Base-by-base conservation (phyloP, 495 filamentous ascomycete species). In the Neurospora sp. region DNA sequence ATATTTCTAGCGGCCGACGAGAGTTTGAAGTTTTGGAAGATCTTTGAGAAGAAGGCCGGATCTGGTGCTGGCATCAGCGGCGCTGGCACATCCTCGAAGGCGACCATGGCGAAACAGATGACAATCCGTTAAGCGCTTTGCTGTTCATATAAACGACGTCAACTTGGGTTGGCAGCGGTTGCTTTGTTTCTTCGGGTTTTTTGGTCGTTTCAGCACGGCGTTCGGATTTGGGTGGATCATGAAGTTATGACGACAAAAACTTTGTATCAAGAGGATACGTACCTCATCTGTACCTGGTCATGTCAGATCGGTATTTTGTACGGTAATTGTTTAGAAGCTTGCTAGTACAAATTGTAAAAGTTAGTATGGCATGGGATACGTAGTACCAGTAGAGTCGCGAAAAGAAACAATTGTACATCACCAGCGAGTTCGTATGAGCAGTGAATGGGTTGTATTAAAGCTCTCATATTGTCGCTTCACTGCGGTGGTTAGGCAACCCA, bases 21-120 rank as follows among this genome's bases (percentile, higher is more conserved):
- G 87, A 94, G 90, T 79, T 86, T 99, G 80, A 99, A 99, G 82
- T 99, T 99, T 88, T 99, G 96, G 96, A 99, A 98, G 90, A 84
- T 98, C 75, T 99, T 99, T 76, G 96, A 99, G 87, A 97, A 96
- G 89, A 97, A 97, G 87, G 83, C 94, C 31, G 95, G 94, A 39
- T 84, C 88, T 14, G 80, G 88, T 45, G 76, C 83, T 16, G 85
- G 90, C 44, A 85, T 86, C 22, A 86, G 87, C 72, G 91, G 90
- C 76, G 80, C 83, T 68, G 89, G 87, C 10, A 72, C 84, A 14
- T 84, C 83, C 8, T 73, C 69, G 74, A 89, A 88, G 83, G 86
- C 86, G 18, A 90, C 91, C 74, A 90, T 97, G 87, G 88, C 88
- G 78, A 97, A 97, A 89, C 93, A 94, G 81, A 97, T 97, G 93